Percentiles rank a stretch among this genome's conserved stretches.
phyloP scores from a whole-genome alignment of 495 filamentous ascomycete species.

The Ascodesmis nigricans region DNA sequence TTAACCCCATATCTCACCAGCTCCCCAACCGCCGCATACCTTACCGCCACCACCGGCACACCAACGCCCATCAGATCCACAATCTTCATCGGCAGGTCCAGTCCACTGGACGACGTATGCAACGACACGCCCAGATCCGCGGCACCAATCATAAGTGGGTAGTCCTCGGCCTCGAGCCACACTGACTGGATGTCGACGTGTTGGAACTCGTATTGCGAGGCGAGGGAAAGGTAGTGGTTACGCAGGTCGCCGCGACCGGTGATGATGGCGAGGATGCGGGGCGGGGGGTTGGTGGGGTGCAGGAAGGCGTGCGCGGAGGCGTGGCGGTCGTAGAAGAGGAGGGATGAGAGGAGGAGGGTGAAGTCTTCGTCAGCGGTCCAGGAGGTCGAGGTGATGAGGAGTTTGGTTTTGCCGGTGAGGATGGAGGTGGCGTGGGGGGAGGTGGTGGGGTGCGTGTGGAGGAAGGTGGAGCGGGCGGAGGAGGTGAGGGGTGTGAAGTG shows the following conservation, averaged over 20 bases:
- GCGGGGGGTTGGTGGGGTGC: conserved; percentile 26
- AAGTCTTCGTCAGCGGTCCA: conserved; percentile 98
- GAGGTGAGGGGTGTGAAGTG: conserved; percentile 51
- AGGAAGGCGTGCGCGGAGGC: conserved; percentile 19
- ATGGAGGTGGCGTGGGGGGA: conserved; percentile 33
- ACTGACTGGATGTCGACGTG: conserved; percentile 54
- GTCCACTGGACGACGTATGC: conserved; percentile 78
- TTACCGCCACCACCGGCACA: conserved; percentile 50
- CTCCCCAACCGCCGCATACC: conserved; percentile 11
- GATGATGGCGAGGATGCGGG: conserved; percentile 60
- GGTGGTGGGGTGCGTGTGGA: conserved; percentile 38
- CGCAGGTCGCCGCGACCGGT: conserved; percentile 84
- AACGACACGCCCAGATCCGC: conserved; percentile 81
- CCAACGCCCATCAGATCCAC: conserved; percentile 97
- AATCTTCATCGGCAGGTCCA: conserved; percentile 97
- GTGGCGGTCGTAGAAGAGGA: conserved; percentile 44
- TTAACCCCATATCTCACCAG: conserved; percentile 17
- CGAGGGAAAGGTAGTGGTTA: conserved; percentile 43
- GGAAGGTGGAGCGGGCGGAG: conserved; percentile 32
- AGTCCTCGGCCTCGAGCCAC: conserved; percentile 64
- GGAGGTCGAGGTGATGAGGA: conserved; percentile 77
- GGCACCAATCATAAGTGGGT: conserved; percentile 63
- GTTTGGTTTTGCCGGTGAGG: conserved; percentile 30
- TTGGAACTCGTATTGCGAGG: conserved; percentile 33
- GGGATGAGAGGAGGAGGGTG: conserved; percentile 61